phyloP scores from a whole-genome alignment of 345 rosid species.

The Ailanthus altissimus region DNA sequence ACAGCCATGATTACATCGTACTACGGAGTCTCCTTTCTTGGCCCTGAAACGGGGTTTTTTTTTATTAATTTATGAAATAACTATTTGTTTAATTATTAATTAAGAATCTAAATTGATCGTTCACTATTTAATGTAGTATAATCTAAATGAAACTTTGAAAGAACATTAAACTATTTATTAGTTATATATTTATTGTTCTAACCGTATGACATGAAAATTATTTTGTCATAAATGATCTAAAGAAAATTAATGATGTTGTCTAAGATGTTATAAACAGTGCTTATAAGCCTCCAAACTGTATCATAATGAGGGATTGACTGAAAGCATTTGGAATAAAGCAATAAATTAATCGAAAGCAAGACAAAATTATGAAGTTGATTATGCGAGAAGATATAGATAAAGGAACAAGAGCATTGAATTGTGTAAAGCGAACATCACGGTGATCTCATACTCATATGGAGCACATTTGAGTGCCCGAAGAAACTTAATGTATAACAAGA shows the following conservation, averaged over 20 bases:
- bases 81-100: not conserved
- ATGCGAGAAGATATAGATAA: not conserved
- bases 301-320: conserved; percentile 28
- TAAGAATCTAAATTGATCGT: not conserved
- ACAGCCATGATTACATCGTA: conserved; percentile 30
- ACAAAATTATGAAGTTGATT: not conserved
- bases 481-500: not conserved
- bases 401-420: not conserved
- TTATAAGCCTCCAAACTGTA: conserved; percentile 20
- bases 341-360: not conserved
- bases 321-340: conserved; percentile 23
- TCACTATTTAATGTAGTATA: too few relatives aligned
- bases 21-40: conserved; percentile 10
- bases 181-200: not conserved
- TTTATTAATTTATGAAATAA: not conserved
- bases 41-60: not conserved
- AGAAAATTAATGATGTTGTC: conserved; percentile 19
- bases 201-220: not conserved
- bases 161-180: too few relatives aligned
- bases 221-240: conserved; percentile 2
- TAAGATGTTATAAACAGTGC: conserved; percentile 14
- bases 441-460: not conserved
- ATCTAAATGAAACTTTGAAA: too few relatives aligned
- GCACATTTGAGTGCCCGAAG: not conserved
- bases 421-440: not conserved